A percentile compares a stretch with the other conserved stretches of the same genome.
These are phyloP conservation scores for Nothophaeocryptopus gaeumannii DNA, from an alignment of 2,329 filamentous ascomycete genomes.

Conservation along the genomic window DNA sequence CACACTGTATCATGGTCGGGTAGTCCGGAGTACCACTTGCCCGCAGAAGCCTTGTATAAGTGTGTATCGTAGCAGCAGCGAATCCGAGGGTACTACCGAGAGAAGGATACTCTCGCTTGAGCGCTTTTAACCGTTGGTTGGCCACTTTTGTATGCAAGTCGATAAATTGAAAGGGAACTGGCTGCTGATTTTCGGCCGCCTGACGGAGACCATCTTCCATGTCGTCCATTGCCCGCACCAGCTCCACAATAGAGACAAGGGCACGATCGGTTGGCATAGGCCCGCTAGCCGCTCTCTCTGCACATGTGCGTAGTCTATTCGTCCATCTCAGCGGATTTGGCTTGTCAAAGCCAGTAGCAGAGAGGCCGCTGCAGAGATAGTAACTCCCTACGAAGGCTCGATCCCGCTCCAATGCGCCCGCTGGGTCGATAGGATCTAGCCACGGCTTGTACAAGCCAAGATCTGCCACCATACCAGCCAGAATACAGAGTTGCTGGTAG, in stretches of 20 bases:
- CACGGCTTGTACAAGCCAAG: conserved; percentile 25
- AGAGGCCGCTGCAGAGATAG: conserved; percentile 25
- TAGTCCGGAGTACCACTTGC: conserved; percentile 18
- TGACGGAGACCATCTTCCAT: conserved; percentile 21
- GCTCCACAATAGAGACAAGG: conserved; percentile 20
- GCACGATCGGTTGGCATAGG: conserved; percentile 17
- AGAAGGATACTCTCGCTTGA: conserved; percentile 25
- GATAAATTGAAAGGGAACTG: conserved; percentile 12
- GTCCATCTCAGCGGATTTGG: conserved; percentile 29
- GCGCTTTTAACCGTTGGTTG: conserved; percentile 22
- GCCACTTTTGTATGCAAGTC: conserved; percentile 21
- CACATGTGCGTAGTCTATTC: conserved; percentile 21
- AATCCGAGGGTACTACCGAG: conserved; percentile 20
- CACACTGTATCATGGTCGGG: conserved; percentile 25
- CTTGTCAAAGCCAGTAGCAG: conserved; percentile 25
- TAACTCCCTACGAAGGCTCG: conserved; percentile 29
- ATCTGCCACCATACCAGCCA: conserved; percentile 29
- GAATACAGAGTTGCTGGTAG: conserved; percentile 26
- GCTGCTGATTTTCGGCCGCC: conserved; percentile 5
- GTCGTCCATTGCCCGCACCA: conserved; percentile 21
- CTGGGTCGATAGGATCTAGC: conserved; percentile 15
- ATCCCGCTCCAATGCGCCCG: conserved; percentile 20
- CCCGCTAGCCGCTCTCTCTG: conserved; percentile 13
- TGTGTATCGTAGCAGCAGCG: conserved; percentile 22
- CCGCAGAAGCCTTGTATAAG: conserved; percentile 22